Evolutionary conservation across 2,329 filamentous ascomycete species (phyloP), one percentile per base, ranked within the genome.

Genomic region (Ceratocystis variospora): DNA sequence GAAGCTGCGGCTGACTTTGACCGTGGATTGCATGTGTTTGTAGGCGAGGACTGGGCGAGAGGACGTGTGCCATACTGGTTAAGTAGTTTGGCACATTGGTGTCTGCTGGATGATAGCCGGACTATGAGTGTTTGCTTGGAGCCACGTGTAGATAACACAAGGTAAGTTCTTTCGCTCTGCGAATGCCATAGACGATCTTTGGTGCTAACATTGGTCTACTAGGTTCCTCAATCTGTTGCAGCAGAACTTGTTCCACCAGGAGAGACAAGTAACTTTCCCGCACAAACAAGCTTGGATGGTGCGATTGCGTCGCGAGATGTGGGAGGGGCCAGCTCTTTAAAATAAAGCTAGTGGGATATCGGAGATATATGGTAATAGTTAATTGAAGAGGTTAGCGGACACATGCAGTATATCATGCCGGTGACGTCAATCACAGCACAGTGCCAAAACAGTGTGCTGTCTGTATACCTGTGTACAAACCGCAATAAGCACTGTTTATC

Each of bases 281-380:
- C 92, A 97, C 74, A 99, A 99, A 75, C 91, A 96, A 74, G 86
- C 90, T 5, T 95, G 92, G 76, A 81, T 93, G 68, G 88, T 96
- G 76, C 88, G 87, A 72, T 81, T 96, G 69, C 81, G 84, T 67
- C 81, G 93, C 68, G 91, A 96, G 70, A 83, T 81, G 22, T 97
- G 91, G 88, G 83, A 88, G 59, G 85, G 84, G 0, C 90, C 90
- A 15, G 79, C 78, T 3, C 70, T 87, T 37, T 87, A 68, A 22
- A 2, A 53, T 7, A 17, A 19, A 53, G 48, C n/a, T 8, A 53
- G 48, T 53, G 48, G 48, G 22, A 53, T n/a, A 15, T 41, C 12
- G 12, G 37, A 12, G 37, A 15, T 15, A 41, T 41, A 12, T 41
- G 37, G 4, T 15, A 4, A 3, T 41, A 41, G 37, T 41, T 8